These are phyloP conservation scores for Fagus crenata DNA, from an alignment of 306 rosid genomes.

Conservation along the genomic window DNA sequence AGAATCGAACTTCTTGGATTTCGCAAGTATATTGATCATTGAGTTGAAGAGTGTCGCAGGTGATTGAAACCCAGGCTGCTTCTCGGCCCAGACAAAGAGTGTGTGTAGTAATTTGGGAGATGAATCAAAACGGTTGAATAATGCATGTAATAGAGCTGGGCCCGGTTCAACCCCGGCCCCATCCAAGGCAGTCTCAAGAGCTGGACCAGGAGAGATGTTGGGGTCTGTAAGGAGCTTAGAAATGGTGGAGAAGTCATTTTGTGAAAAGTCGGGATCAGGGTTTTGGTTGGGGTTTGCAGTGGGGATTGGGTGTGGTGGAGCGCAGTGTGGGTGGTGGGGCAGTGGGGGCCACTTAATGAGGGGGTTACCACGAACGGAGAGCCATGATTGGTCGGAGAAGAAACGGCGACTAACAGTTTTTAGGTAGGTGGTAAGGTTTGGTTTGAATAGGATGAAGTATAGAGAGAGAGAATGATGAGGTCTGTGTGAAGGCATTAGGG, in stretches of 20 bases:
- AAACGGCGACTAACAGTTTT: conserved; percentile 25
- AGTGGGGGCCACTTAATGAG: conserved; percentile 53
- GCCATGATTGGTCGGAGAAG: conserved; percentile 49
- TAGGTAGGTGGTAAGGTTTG: conserved; percentile 27
- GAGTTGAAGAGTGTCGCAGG: conserved; percentile 46
- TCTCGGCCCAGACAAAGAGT: conserved; percentile 71
- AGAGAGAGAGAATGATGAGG: conserved; percentile 27
- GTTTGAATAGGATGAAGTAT: conserved; percentile 15
- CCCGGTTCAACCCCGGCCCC: conserved; percentile 56
- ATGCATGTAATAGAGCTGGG: conserved; percentile 37
- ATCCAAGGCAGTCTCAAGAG: conserved; percentile 51
- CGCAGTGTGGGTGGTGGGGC: conserved; percentile 5
- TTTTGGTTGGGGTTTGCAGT: not conserved
- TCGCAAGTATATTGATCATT: conserved; percentile 57
- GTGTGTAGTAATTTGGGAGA: conserved; percentile 70
- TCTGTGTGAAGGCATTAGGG: conserved; percentile 30
- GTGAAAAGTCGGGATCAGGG: conserved; percentile 20
- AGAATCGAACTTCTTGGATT: conserved; percentile 60
- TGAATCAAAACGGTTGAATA: conserved; percentile 57
- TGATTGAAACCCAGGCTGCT: conserved; percentile 50
- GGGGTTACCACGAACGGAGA: conserved; percentile 59
- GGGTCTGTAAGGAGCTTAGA: conserved; percentile 51
- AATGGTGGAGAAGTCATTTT: conserved; percentile 45
- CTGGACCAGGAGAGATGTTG: conserved; percentile 48
- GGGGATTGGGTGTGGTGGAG: conserved; percentile 26